Conservation (phyloP, 306 rosid species). For the Sindora glabra region DNA sequence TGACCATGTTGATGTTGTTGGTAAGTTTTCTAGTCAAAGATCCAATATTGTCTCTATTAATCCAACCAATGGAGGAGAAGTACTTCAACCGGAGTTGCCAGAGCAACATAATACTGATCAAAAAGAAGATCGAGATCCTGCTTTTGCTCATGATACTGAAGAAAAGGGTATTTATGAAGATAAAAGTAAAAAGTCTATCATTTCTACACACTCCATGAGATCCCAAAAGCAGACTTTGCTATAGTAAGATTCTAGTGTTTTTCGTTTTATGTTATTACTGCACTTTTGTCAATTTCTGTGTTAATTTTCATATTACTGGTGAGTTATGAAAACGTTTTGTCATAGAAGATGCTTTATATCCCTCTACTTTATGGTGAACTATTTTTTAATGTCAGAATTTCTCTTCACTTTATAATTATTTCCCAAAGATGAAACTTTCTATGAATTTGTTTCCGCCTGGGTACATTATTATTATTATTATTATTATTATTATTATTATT, state of each 20-base stretch:
- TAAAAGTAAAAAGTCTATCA: constrained; percentile 9
- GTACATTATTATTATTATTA: neutral
- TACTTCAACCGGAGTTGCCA: constrained; percentile 13
- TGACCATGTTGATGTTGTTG: constrained; percentile 9
- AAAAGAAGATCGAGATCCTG: constrained; percentile 10
- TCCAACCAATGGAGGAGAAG: constrained; percentile 17
- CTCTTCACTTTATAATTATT: too few species aligned
- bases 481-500: neutral
- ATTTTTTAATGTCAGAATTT: neutral
- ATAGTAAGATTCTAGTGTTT: constrained; percentile 29
- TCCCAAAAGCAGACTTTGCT: neutral
- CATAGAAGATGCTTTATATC: neutral
- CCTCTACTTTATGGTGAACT: neutral
- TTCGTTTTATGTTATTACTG: neutral
- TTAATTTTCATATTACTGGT: neutral
- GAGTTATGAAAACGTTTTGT: neutral
- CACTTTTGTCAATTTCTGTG: constrained; percentile 1
- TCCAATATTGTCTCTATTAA: constrained; percentile 3
- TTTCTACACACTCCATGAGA: constrained; percentile 25
- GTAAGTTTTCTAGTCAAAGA: constrained; percentile 7
- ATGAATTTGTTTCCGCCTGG: neutral
- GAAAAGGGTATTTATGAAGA: constrained; percentile 21
- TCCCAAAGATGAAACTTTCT: neutral
- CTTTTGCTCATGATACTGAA: constrained; percentile 18
- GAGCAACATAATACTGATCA: constrained; percentile 12